Evolutionary conservation across 305 asterid genomes (phyloP), one percentile per base, ranked within the genome.

Genomic region (Plantago lanceolata): DNA sequence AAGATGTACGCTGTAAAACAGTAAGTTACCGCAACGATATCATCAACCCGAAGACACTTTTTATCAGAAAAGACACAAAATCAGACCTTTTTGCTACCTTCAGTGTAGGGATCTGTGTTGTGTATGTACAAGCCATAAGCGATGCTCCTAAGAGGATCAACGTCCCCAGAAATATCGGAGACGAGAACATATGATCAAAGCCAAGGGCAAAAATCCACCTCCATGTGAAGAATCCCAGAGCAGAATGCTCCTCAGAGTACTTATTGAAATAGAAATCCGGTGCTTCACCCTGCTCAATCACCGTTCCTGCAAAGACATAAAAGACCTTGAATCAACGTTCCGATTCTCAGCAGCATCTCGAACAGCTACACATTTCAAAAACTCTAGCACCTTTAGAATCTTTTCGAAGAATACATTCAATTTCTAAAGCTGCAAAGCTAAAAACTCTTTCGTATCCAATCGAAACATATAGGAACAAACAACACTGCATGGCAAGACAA

Each of bases 71-170:
- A 18, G 64, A 68, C 68, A 68, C 61, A 72, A 77, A 75, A 78
- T 16, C 86, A 70, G 56, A 92, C 96, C 95, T 91, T 78, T 75
- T 86, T 56, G 96, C 89, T 81, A 84, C 89, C 85, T 78, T 92
- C 76, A 85, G 82, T 21, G 83, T 69, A 28, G 98, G 95, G 63
- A 87, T 74, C 78, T 91, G 95, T 57, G 83, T 86, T 49, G 96
- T 86, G 76, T 81, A 82, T 33, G 95, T 85, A 73, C 96, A 82
- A 51, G 96, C 96, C 84, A 88, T 85, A 56, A 88, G 90, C 48
- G 96, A 91, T 60, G 85, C 84, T 68, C 86, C 95, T 63, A 91
- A 65, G 49, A 91, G 90, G 71, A 67, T n/a, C 64, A 86, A 50
- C 12, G 95, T 78, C 65, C 79, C 94, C 48, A 88, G 66, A 76